Evolutionary conservation across 208 protist genomes (phyloP).

Genomic region (Porcisia hertigi): DNA sequence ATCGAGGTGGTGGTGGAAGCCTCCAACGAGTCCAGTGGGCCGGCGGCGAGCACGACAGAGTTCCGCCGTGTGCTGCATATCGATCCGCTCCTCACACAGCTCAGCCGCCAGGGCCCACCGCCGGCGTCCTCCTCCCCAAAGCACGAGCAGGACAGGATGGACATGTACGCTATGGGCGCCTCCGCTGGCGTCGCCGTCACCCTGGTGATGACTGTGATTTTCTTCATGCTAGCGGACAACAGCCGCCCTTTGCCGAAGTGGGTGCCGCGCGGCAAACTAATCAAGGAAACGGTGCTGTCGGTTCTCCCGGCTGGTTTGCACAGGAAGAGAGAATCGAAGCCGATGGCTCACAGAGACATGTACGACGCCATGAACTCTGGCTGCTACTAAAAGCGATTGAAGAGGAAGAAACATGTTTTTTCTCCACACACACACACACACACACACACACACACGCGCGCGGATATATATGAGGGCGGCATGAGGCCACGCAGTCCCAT

Average conservation of each 20-base stretch:
- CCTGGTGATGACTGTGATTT: constrained; percentile 58
- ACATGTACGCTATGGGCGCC: constrained; percentile 61
- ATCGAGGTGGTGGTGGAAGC: constrained; percentile 69
- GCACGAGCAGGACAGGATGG: constrained; percentile 24
- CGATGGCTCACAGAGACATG: constrained; percentile 71
- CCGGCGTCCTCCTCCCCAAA: neutral
- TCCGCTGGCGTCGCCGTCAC: constrained; percentile 53
- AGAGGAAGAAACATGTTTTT: neutral
- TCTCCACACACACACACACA: too few relatives aligned
- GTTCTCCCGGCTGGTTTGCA: constrained; percentile 55
- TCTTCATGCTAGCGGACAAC: constrained; percentile 80
- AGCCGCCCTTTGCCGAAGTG: constrained; percentile 78
- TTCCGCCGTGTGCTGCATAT: constrained; percentile 70
- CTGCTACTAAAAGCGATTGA: neutral
- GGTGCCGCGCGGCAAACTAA: constrained; percentile 80
- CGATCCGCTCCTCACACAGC: constrained; percentile 70
- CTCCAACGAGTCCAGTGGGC: constrained; percentile 29
- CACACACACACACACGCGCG: too few relatives aligned
- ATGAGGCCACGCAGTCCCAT: neutral
- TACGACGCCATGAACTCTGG: constrained; percentile 86
- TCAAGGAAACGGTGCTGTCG: constrained; percentile 77
- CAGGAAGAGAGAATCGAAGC: constrained; percentile 53
- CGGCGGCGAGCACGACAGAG: constrained; percentile 36
- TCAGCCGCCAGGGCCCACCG: constrained; percentile 67
- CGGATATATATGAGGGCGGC: neutral